Base-by-base conservation (phyloP, 257 asterid species). In the Petrea volubilis region DNA sequence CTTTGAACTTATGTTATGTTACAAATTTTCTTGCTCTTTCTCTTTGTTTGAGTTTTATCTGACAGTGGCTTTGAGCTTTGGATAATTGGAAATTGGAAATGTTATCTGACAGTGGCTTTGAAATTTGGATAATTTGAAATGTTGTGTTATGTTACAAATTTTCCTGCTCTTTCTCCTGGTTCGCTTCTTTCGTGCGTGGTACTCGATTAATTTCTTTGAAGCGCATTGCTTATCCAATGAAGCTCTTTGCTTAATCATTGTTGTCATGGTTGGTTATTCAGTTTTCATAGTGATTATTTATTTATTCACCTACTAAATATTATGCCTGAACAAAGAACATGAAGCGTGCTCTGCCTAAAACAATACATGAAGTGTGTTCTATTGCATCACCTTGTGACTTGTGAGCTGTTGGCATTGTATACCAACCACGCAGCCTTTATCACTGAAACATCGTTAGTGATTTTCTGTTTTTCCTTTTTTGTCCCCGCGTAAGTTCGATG, bases 51-150 rank as follows among this genome's bases (percentile, higher is more conserved):
- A n/a, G n/a, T n/a, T n/a, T n/a, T n/a, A n/a, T n/a, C n/a, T n/a
- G n/a, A n/a, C n/a, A n/a, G n/a, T n/a, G n/a, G n/a, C n/a, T n/a
- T n/a, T n/a, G n/a, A n/a, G n/a, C n/a, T n/a, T n/a, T n/a, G n/a
- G n/a, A n/a, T n/a, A n/a, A n/a, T n/a, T n/a, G n/a, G n/a, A n/a
- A n/a, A n/a, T n/a, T n/a, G n/a, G n/a, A n/a, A n/a, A n/a, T n/a
- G n/a, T 70, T 64, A 64, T 74, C 33, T 69, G 67, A 61, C 59
- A 69, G 63, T 66, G 68, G 61, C 49, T 44, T 67, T 56, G 34
- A 52, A 50, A 41, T 64, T n/a, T n/a, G n/a, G n/a, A n/a, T n/a
- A n/a, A n/a, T 47, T 36, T 31, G 6, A 13, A 1, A 1, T n/a
- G 41, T n/a, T 56, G 43, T 75, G 60, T 68, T 46, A 60, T 34